Evolutionary conservation across 2,329 filamentous ascomycete species (phyloP), one percentile per base, ranked within the genome.

Genomic region (Venturia aucupariae): DNA sequence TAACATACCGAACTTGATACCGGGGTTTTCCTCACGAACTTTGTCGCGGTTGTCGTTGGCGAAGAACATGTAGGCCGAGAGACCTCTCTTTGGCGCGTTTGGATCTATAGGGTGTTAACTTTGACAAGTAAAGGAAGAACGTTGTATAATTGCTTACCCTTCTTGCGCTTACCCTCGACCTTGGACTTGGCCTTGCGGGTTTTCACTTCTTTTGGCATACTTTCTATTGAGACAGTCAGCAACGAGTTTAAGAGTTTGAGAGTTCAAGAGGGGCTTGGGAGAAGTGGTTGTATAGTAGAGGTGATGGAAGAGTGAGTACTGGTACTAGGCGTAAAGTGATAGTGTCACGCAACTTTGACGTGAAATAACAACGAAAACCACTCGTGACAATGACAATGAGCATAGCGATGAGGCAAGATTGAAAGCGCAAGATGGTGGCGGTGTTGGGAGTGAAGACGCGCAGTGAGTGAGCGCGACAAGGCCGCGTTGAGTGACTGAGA

Each of bases 31-130:
- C 77, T 96, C 92, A 72, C 94, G 91, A 72, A 99, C 94, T 78
- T 94, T 96, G 76, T 97, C 93, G 72, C 94, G 92, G 82, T 97
- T 91, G 81, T 97, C 94, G 76, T 97, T 97, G 86, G 94, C 94
- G 78, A 97, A 99, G 89, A 97, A 97, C 94, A 99, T 99, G 87
- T 99, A 99, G 69, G 94, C 94, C 63, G 94, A 97, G 61, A 99
- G 90, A 83, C 93, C 94, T 80, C 94, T 92, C 92, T 97, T 99
- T 78, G 94, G 94, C 67, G 92, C 93, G 81, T 97, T 97, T 79
- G 92, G 92, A 80, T 97, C 92, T 96, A 72, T 17, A 19, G 4
- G 35, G 27, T 57, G 30, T 57, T 35, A 30, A 38, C 1, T 6
- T 39, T 60, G 51, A n/a, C n/a, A n/a, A n/a, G 7, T 57, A 24